phyloP scores from a whole-genome alignment of 2,329 filamentous ascomycete genomes.

The Penicillium sp. region DNA sequence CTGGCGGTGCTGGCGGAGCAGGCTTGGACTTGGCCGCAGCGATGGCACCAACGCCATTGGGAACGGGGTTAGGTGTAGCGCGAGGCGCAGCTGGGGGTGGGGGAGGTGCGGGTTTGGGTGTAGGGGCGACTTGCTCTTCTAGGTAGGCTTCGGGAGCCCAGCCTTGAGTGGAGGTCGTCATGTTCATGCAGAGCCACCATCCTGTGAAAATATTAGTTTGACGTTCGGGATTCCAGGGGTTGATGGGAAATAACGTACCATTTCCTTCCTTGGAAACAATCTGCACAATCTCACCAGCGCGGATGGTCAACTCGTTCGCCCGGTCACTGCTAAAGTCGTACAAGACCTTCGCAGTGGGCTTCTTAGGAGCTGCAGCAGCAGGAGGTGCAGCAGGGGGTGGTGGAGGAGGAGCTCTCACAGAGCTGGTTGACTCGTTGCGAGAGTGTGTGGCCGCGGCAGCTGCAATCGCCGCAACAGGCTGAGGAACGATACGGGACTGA shows the following conservation, averaged over 20 bases:
- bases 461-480: constrained; percentile 35
- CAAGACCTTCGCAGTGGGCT: constrained; percentile 82
- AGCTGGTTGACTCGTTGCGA: constrained; percentile 57
- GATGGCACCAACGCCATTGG: constrained; percentile 47
- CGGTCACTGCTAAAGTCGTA: constrained; percentile 89
- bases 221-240: background rate
- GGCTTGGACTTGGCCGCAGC: constrained; percentile 63
- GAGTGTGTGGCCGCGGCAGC: constrained; percentile 46
- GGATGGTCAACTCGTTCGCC: constrained; percentile 81
- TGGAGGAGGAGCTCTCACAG: constrained; percentile 65
- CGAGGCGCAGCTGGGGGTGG: constrained; percentile 51
- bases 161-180: constrained; percentile 69
- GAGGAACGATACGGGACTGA: constrained; percentile 51
- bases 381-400: constrained; percentile 66
- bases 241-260: constrained; percentile 60
- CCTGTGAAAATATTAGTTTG: constrained; percentile 57
- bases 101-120: constrained; percentile 61
- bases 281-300: constrained; percentile 77
- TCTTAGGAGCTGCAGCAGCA: constrained; percentile 61
- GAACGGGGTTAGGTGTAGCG: constrained; percentile 65
- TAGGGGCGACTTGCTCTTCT: constrained; percentile 66
- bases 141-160: constrained; percentile 96
- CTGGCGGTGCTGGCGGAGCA: constrained; percentile 73
- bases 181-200: constrained; percentile 91
- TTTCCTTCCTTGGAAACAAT: constrained; percentile 95